Conservation (phyloP, 1,284 basidiomycete genomes). For the Rhodotorula sp. region DNA sequence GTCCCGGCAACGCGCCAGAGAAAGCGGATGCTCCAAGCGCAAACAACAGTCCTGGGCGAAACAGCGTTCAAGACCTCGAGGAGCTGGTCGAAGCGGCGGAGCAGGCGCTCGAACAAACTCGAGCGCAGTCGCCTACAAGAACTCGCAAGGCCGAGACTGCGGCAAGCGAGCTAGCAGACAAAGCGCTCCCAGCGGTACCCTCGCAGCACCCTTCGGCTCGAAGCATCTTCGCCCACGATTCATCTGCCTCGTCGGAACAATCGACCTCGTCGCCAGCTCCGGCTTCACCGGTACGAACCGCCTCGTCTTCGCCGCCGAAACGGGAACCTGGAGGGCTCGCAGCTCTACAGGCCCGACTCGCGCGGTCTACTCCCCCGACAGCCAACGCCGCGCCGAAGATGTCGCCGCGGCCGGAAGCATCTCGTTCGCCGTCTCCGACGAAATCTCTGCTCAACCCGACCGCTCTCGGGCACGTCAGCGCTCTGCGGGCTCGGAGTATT, state of each 20-base stretch:
- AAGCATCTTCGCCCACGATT: slow-evolving; percentile 16
- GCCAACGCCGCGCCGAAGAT: background rate
- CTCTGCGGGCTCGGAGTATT: slow-evolving; percentile 17
- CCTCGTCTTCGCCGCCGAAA: background rate
- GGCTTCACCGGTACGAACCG: background rate
- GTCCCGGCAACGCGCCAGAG: background rate
- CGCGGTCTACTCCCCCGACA: background rate
- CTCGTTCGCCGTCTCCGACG: slow-evolving; percentile 15
- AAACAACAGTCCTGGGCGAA: background rate
- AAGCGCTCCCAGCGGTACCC: background rate
- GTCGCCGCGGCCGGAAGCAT: background rate
- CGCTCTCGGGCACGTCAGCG: background rate
- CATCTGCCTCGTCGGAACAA: background rate
- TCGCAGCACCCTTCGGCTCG: slow-evolving; percentile 4
- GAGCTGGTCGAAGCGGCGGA: slow-evolving; percentile 28
- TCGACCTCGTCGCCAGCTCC: background rate
- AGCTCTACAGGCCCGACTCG: slow-evolving; percentile 26
- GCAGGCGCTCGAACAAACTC: slow-evolving; percentile 6
- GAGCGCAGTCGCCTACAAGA: background rate
- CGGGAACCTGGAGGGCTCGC: slow-evolving; percentile 20
- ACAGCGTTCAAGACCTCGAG: slow-evolving; percentile 32
- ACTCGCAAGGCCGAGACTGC: background rate
- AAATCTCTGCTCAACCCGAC: background rate
- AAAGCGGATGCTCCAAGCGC: background rate
- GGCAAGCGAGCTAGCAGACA: background rate